These are phyloP conservation scores for Sporothrix dimorphospora DNA, from an alignment of 2,329 filamentous ascomycete species.

Conservation along the genomic window DNA sequence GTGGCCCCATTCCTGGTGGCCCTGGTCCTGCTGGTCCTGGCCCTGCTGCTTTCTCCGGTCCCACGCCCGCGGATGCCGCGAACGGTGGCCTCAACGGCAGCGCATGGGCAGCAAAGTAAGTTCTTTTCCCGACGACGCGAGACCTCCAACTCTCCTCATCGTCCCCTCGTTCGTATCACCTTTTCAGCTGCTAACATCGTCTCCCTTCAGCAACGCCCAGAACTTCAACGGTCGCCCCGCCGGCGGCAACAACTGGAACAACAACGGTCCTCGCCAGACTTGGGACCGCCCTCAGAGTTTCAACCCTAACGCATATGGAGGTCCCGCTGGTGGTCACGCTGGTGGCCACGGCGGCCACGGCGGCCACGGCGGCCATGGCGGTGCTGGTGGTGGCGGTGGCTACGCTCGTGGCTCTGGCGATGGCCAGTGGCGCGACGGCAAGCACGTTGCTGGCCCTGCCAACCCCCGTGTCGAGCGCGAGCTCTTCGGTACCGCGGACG, in stretches of 20 bases:
- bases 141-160: conserved; percentile 29
- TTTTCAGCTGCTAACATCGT: conserved; percentile 32
- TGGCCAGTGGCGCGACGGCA: conserved; percentile 94
- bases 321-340: conserved; percentile 28
- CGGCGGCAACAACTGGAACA: conserved; percentile 34
- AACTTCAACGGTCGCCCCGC: conserved; percentile 47
- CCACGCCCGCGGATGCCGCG: conserved; percentile 28
- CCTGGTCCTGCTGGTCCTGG: background rate
- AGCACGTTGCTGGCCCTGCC: conserved; percentile 86
- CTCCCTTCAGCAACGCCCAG: conserved; percentile 47
- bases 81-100: conserved; percentile 60
- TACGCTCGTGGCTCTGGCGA: conserved; percentile 84
- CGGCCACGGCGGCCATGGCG: conserved; percentile 36
- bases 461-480: conserved; percentile 93
- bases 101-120: conserved; percentile 67
- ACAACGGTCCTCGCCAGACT: conserved; percentile 33
- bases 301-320: conserved; percentile 62
- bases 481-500: conserved; percentile 87
- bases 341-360: conserved; percentile 38
- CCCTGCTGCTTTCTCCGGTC: conserved; percentile 6
- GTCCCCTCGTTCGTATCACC: background rate
- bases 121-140: conserved; percentile 30
- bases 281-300: conserved; percentile 48
- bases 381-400: conserved; percentile 46
- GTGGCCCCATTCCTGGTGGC: conserved; percentile 30